These are phyloP conservation scores for Dinochytrium kinnereticum DNA, from an alignment of 371 early-diverging fungal species.

Conservation along the genomic window DNA sequence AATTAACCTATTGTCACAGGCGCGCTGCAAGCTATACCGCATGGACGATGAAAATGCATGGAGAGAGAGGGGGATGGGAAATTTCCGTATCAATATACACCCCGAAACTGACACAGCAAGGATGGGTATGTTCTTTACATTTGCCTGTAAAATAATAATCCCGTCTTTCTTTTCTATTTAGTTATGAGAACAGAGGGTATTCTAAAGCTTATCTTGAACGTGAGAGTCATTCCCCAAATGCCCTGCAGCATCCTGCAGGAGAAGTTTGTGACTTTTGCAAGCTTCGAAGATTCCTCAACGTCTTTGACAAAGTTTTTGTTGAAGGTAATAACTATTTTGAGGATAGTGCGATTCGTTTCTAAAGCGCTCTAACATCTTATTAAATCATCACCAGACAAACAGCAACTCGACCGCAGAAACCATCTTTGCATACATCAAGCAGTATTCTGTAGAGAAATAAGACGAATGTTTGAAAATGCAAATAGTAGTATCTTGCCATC, in stretches of 20 bases:
- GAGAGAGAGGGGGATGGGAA: constrained; percentile 41
- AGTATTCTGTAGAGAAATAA: background rate
- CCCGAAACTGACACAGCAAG: constrained; percentile 13
- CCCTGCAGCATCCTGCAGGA: constrained; percentile 33
- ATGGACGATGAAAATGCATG: constrained; percentile 35
- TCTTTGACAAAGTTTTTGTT: constrained; percentile 28
- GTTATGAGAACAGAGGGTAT: constrained; percentile 43
- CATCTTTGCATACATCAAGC: background rate
- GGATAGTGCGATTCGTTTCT: background rate
- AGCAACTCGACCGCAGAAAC: background rate
- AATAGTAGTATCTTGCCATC: no score
- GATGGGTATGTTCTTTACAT: constrained; percentile 1
- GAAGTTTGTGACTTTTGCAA: constrained; percentile 36
- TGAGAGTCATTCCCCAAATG: constrained; percentile 30
- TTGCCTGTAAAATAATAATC: background rate
- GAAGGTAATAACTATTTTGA: constrained; percentile 14
- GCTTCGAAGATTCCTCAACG: constrained; percentile 17
- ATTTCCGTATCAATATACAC: constrained; percentile 26
- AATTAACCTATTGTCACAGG: constrained; percentile 3
- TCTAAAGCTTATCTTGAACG: constrained; percentile 39
- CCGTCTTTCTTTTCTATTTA: background rate
- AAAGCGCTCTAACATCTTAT: no score
- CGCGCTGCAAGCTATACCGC: constrained; percentile 38
- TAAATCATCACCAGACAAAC: background rate
- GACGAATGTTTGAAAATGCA: background rate